Evolutionary conservation across 768 basidiomycete species (phyloP).

Genomic region (Pleurotus platypus): DNA sequence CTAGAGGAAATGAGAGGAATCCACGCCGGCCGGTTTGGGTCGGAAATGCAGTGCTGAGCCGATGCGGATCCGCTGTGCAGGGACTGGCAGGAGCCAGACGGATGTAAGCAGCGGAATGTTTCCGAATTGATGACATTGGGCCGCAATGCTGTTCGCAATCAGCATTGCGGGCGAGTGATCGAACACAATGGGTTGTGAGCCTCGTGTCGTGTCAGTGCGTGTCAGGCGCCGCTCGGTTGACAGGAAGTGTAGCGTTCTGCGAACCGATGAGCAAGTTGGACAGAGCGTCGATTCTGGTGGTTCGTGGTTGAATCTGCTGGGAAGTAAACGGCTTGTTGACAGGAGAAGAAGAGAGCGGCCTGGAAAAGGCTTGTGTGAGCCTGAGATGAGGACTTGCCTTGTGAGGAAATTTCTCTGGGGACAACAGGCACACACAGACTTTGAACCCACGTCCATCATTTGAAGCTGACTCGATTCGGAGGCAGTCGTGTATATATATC

Average conservation of each 20-base stretch:
- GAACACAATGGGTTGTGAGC: slow-evolving; percentile 1
- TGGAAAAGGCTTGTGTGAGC: background rate
- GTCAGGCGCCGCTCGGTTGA: background rate
- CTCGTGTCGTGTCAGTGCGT: slow-evolving; percentile 2
- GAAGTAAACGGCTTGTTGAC: background rate
- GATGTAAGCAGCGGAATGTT: background rate
- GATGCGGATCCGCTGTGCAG: background rate
- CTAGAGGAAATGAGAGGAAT: background rate
- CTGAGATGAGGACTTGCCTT: background rate
- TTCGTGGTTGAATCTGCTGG: background rate
- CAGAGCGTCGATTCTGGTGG: background rate
- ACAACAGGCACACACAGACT: background rate
- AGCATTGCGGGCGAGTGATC: background rate
- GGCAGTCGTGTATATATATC: background rate
- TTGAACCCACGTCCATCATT: background rate
- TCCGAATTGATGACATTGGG: background rate
- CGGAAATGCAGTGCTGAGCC: background rate
- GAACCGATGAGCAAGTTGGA: background rate
- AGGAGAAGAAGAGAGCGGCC: slow-evolving; percentile 1
- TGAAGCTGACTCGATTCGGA: slow-evolving; percentile 2
- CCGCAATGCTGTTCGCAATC: background rate
- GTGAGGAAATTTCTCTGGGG: background rate
- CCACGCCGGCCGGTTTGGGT: background rate
- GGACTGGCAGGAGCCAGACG: background rate
- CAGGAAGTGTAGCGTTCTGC: background rate